Conservation (phyloP, 805 yeast species). For the Kluyveromyces wickerhamii region DNA sequence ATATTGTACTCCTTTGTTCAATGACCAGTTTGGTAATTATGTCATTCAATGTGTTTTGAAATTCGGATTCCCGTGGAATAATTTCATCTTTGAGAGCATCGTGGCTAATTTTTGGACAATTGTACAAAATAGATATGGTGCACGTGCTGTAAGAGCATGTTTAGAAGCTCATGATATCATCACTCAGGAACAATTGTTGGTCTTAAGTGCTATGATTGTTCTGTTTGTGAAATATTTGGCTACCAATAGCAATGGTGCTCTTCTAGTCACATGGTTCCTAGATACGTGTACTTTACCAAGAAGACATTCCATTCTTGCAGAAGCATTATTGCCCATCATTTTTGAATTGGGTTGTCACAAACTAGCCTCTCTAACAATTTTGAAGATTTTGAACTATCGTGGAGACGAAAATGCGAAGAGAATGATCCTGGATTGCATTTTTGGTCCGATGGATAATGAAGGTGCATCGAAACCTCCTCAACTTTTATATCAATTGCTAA, state of each 20-base stretch:
- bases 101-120: conserved; percentile 70
- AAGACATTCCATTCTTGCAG: conserved; percentile 58
- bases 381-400: conserved; percentile 68
- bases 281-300: conserved; percentile 69
- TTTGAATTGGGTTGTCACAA: conserved; percentile 67
- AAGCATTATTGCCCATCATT: conserved; percentile 53
- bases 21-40: conserved; percentile 95
- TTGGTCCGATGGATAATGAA: conserved; percentile 39
- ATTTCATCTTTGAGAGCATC: conserved; percentile 80
- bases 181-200: conserved; percentile 56
- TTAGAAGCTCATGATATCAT: conserved; percentile 65
- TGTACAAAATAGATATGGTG: conserved; percentile 86
- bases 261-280: conserved; percentile 87
- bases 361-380: conserved; percentile 72
- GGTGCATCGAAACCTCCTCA: conserved; percentile 33
- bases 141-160: conserved; percentile 90
- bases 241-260: conserved; percentile 77
- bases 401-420: conserved; percentile 55
- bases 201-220: conserved; percentile 71
- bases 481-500: conserved; percentile 49
- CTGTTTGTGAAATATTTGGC: conserved; percentile 73
- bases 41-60: conserved; percentile 90
- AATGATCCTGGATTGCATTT: conserved; percentile 54
- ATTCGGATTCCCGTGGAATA: conserved; percentile 82
- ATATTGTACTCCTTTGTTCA: conserved; percentile 74